Conservation (phyloP, 2,329 filamentous ascomycete species). For the Ophiostoma quercus region DNA sequence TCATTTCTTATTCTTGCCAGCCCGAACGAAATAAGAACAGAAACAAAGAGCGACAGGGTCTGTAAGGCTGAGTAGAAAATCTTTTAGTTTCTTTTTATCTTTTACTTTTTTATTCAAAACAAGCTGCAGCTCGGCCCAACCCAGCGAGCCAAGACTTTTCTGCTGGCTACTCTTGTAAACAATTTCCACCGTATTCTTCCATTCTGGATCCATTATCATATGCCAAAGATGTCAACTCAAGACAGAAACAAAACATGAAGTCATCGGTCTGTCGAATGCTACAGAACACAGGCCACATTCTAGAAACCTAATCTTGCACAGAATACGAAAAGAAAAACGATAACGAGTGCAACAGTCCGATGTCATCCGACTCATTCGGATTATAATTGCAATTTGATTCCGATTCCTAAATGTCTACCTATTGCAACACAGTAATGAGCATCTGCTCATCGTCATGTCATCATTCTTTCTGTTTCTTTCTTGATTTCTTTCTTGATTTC, state of each 20-base stretch:
- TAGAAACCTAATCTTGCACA: not conserved
- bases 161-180: no score
- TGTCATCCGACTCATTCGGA: not conserved
- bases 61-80: constrained; percentile 3
- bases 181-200: not conserved
- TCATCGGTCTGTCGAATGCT: not conserved
- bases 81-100: not conserved
- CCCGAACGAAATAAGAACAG: not conserved
- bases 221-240: not conserved
- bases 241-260: not conserved
- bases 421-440: not conserved
- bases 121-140: not conserved
- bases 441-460: not conserved
- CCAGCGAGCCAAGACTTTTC: constrained; percentile 3
- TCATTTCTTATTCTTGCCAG: not conserved
- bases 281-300: not conserved
- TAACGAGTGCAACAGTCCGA: not conserved
- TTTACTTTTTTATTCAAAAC: not conserved
- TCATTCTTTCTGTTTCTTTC: not conserved
- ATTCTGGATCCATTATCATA: constrained; percentile 4
- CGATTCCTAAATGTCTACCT: not conserved
- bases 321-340: not conserved
- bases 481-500: not conserved
- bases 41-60: not conserved
- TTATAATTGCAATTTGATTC: not conserved